Percentiles rank a stretch among this genome's conserved stretches.
Conservation (phyloP, 352 stramenopile species). For the Pelagophyceae sp. region DNA sequence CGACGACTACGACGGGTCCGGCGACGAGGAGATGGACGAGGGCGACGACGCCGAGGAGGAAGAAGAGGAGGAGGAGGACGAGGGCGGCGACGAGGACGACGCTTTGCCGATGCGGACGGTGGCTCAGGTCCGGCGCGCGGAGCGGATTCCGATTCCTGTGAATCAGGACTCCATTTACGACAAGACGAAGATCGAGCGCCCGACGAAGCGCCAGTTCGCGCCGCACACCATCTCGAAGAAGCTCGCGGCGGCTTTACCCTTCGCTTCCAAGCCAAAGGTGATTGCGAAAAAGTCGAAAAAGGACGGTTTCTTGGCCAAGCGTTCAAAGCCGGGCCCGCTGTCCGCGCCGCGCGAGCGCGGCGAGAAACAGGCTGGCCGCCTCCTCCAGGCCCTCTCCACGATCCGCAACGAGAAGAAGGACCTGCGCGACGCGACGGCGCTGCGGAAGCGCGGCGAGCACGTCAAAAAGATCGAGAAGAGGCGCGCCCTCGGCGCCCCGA, state of each 20-base stretch:
- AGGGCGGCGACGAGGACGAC: background rate
- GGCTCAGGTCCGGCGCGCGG: constrained; percentile 81
- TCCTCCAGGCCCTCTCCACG: constrained; percentile 92
- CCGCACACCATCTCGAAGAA: constrained; percentile 88
- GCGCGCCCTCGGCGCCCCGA: background rate
- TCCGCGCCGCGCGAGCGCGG: constrained; percentile 56
- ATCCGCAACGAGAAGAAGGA: constrained; percentile 90
- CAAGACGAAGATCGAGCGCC: constrained; percentile 85
- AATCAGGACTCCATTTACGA: constrained; percentile 95
- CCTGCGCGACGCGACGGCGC: constrained; percentile 74
- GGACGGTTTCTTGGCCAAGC: constrained; percentile 71
- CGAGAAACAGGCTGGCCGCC: constrained; percentile 91
- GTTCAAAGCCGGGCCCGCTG: constrained; percentile 5
- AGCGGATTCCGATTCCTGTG: constrained; percentile 83
- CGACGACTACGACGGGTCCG: constrained; percentile 8
- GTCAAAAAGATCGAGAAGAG: constrained; percentile 68
- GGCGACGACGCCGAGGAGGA: constrained; percentile 15
- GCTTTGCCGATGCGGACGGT: constrained; percentile 87
- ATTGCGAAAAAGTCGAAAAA: constrained; percentile 47
- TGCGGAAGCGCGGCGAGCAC: constrained; percentile 62
- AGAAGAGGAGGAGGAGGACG: too few relatives aligned
- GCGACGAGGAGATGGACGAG: background rate
- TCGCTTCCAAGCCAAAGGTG: constrained; percentile 86
- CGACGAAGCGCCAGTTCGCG: constrained; percentile 74
- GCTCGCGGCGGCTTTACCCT: constrained; percentile 91